These are phyloP conservation scores for Rhizopogon sp. DNA, from an alignment of 768 basidiomycete genomes.

Conservation along the genomic window DNA sequence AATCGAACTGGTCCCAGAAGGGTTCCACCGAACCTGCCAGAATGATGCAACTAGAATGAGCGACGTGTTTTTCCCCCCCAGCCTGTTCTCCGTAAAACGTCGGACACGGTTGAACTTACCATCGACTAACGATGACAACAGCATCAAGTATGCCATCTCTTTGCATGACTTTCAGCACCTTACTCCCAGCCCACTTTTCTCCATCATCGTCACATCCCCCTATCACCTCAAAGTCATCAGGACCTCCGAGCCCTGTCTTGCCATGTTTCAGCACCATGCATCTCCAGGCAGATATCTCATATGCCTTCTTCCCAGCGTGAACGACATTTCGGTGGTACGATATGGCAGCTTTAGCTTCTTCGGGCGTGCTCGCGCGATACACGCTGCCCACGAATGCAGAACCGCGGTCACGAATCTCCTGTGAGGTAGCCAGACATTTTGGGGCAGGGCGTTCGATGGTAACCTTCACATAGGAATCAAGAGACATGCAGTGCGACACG, in stretches of 20 bases:
- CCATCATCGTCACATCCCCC: conserved; percentile 71
- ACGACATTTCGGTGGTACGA: conserved; percentile 52
- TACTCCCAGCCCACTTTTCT: conserved; percentile 66
- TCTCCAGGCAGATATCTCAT: conserved; percentile 77
- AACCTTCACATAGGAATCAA: conserved; percentile 51
- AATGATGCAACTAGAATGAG: background rate
- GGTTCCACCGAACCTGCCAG: conserved; percentile 71
- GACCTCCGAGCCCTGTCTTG: conserved; percentile 58
- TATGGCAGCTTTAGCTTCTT: conserved; percentile 45
- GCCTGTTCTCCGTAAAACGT: too few species aligned
- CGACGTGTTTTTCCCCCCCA: background rate
- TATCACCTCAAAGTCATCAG: conserved; percentile 69
- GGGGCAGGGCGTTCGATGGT: conserved; percentile 34
- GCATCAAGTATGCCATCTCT: conserved; percentile 69
- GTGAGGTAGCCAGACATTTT: conserved; percentile 50
- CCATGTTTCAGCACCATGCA: conserved; percentile 69
- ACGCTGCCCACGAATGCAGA: conserved; percentile 68
- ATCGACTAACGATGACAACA: conserved; percentile 74
- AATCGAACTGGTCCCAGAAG: conserved; percentile 75
- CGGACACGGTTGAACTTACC: conserved; percentile 37
- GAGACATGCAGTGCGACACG: conserved; percentile 16
- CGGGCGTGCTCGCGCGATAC: conserved; percentile 47
- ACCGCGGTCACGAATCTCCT: conserved; percentile 71
- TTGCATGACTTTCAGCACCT: conserved; percentile 64
- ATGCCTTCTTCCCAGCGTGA: conserved; percentile 55